These are phyloP conservation scores for Coemansia sp. DNA, from an alignment of 192 early-diverging fungal genomes.

Conservation along the genomic window DNA sequence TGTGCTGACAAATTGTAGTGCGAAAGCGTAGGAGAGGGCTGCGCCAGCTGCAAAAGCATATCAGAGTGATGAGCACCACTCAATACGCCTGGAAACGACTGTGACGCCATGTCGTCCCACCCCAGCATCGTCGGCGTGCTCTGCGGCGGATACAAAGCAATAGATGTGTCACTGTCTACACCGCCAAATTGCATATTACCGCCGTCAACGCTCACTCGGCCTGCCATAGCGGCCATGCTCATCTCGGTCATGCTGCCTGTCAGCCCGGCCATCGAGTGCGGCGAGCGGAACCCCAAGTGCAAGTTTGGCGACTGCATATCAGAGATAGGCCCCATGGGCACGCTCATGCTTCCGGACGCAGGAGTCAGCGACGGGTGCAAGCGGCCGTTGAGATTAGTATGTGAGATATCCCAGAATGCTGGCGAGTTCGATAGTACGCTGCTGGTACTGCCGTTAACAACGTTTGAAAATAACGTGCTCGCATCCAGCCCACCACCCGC, in stretches of 20 bases:
- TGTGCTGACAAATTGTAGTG: conserved; percentile 36
- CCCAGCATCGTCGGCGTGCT: conserved; percentile 1
- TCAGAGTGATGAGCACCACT: conserved; percentile 8
- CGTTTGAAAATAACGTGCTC: not conserved
- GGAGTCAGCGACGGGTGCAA: not conserved
- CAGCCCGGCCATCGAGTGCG: not conserved
- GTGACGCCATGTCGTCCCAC: conserved; percentile 29
- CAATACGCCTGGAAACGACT: conserved; percentile 35
- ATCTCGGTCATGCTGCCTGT: conserved; percentile 6
- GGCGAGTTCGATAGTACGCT: conserved; percentile 19
- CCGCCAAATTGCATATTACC: not conserved
- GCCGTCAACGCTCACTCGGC: not conserved
- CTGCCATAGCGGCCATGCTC: conserved; percentile 7
- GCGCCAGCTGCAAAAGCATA: conserved; percentile 40
- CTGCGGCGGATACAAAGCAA: conserved; percentile 29
- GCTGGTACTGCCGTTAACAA: not conserved
- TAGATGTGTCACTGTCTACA: not conserved
- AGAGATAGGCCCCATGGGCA: conserved; percentile 1
- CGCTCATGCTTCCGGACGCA: conserved; percentile 3
- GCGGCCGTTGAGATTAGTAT: not conserved
- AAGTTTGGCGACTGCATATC: not conserved
- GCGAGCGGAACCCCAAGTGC: not conserved
- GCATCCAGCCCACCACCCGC: conserved; percentile 2
- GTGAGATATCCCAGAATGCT: conserved; percentile 30
- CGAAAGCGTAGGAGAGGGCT: conserved; percentile 36